Evolutionary conservation across 495 filamentous ascomycete species (phyloP), one percentile per base, ranked within the genome.

Genomic region (Penicillium cosmopolitanum): DNA sequence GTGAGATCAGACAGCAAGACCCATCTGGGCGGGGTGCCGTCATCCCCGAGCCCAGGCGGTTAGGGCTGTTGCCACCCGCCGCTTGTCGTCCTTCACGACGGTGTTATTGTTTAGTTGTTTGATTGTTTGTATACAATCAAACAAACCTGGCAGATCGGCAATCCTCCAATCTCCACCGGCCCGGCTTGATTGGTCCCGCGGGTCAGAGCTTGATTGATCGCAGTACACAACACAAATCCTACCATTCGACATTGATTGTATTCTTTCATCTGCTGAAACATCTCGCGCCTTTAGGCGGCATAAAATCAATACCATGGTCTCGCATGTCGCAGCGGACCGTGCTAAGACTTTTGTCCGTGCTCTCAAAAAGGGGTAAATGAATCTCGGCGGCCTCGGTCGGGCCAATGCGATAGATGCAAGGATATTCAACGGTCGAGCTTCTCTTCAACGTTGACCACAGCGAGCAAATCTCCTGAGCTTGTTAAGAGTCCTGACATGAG

Each of bases 361-460:
- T 12, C 15, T 9, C 12, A 48, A 28, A 47, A n/a, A 47, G 23
- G 38, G 53, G 53, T 15, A 47, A 55, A 35, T 47, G 40, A 47
- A 8, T 16, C 21, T 34, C 25, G n/a, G 16, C 21, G 25, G 15
- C 8, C 19, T 50, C 40, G 12, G 25, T 48, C 28, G 42, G 53
- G 53, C 31, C 53, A 56, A 44, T 47, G 53, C 43, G 25, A 48
- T 40, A 25, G 34, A 57, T 16, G 55, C 60, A 62, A 54, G 60
- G 60, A 34, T 38, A 18, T 50, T 40, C 18, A 58, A 63, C 51
- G 51, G 46, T 42, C 31, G 28, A 31, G n/a, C 42, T 44, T 33
- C 18, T 25, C 38, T 12, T 43, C 23, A 9, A 9, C n/a, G 2
- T 28, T 23, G 2, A 5, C 11, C 46, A 25, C 19, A 28, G 11